Evolutionary conservation across 257 asterid genomes (phyloP).

Genomic region (Gentiana dahurica): DNA sequence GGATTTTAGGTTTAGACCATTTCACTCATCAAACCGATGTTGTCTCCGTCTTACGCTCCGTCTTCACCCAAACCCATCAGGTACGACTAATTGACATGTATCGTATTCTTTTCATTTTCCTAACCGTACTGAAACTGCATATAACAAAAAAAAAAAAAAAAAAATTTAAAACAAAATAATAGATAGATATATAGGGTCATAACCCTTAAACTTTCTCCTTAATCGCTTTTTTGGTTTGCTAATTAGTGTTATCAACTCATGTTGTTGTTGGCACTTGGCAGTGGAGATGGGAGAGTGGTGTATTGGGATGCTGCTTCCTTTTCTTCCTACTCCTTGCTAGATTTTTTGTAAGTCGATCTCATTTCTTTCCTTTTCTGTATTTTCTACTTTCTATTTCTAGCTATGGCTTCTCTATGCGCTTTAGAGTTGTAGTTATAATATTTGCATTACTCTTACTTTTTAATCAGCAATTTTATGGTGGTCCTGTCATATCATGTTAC

Average conservation of each 20-base stretch:
- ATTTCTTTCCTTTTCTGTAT: no score
- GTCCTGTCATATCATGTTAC: no score
- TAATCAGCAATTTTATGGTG: no score
- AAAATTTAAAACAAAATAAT: no score
- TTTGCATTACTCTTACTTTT: no score
- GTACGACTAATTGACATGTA: slow-evolving; percentile 11
- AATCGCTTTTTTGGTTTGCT: background rate
- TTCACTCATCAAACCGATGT: slow-evolving; percentile 73
- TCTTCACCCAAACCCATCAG: slow-evolving; percentile 68
- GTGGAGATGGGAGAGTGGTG: slow-evolving; percentile 99
- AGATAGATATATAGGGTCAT: no score
- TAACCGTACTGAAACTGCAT: no score
- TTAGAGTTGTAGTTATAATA: no score
- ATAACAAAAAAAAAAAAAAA: no score
- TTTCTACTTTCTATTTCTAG: background rate
- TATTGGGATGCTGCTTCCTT: slow-evolving; percentile 75
- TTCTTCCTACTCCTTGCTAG: slow-evolving; percentile 73
- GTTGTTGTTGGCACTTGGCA: slow-evolving; percentile 21
- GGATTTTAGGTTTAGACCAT: slow-evolving; percentile 65
- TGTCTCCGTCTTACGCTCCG: slow-evolving; percentile 64
- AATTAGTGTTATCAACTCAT: background rate
- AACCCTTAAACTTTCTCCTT: background rate
- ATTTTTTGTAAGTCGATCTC: slow-evolving; percentile 54
- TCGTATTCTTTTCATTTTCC: no score
- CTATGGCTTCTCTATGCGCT: background rate